phyloP scores from a whole-genome alignment of 2,329 filamentous ascomycete genomes.

The Fusarium staphyleae region DNA sequence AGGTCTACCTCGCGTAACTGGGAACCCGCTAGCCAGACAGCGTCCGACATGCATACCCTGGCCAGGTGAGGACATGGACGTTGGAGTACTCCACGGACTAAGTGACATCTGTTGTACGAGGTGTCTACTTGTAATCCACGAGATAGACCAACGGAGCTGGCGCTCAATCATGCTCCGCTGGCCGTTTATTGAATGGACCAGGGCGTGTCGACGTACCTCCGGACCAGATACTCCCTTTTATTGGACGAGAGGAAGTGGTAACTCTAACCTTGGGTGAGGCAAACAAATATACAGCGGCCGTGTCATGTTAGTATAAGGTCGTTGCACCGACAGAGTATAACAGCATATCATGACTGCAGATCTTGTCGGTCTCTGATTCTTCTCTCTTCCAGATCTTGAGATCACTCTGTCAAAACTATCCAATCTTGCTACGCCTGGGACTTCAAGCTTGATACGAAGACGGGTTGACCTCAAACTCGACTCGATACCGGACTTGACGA shows the following conservation, averaged over 20 bases:
- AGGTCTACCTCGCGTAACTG: conserved; percentile 23
- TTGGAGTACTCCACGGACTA: conserved; percentile 21
- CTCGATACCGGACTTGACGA: conserved; percentile 1
- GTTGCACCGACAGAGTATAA: conserved; percentile 37
- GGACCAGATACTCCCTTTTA: conserved; percentile 27
- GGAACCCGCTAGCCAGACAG: conserved; percentile 19
- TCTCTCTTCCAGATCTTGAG: conserved; percentile 13
- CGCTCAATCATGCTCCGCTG: conserved; percentile 16
- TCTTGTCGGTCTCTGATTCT: conserved; percentile 19
- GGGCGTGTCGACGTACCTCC: conserved; percentile 9
- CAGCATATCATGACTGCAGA: conserved; percentile 31
- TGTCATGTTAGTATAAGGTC: conserved; percentile 32
- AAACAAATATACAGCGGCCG: conserved; percentile 33
- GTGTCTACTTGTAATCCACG: conserved; percentile 17
- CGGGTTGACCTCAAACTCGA: conserved; percentile 6
- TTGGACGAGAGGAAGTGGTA: conserved; percentile 15
- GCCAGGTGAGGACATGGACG: conserved; percentile 6
- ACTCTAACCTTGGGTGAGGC: conserved; percentile 15
- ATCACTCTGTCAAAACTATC: background rate
- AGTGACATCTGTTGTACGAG: conserved; percentile 39
- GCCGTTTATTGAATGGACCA: conserved; percentile 19
- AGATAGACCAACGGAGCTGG: conserved; percentile 16
- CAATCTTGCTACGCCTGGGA: background rate
- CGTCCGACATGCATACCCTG: conserved; percentile 7
- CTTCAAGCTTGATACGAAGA: background rate